These are phyloP conservation scores for Colletotrichum tropicale DNA, from an alignment of 2,329 filamentous ascomycete genomes.

Conservation along the genomic window DNA sequence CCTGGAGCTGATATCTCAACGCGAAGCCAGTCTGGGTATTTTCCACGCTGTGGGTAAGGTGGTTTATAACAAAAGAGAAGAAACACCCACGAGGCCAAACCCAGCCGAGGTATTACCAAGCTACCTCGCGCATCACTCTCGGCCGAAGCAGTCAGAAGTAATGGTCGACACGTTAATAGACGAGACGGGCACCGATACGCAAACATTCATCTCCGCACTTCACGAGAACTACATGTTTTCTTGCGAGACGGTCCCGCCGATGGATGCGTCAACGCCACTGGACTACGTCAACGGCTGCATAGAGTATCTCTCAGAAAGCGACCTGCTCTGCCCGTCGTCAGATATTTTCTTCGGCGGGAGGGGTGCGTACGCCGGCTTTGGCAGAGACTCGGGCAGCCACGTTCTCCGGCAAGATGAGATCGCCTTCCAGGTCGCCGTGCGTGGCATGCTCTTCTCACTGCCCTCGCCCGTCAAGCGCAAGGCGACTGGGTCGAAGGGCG, in stretches of 20 bases:
- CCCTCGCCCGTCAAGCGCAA: slow-evolving; percentile 84
- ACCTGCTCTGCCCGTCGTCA: slow-evolving; percentile 79
- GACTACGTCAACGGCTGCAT: slow-evolving; percentile 87
- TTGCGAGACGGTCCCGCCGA: slow-evolving; percentile 63
- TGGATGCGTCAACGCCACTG: slow-evolving; percentile 65
- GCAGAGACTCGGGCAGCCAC: slow-evolving; percentile 68
- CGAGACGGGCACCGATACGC: slow-evolving; percentile 89
- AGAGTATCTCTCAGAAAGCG: slow-evolving; percentile 84
- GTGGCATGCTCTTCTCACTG: slow-evolving; percentile 83
- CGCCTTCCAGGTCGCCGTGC: slow-evolving; percentile 87
- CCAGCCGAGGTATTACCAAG: slow-evolving; percentile 60
- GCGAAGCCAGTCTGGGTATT: slow-evolving; percentile 89
- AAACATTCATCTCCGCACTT: slow-evolving; percentile 86
- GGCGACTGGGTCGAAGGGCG: slow-evolving; percentile 48
- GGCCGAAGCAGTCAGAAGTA: slow-evolving; percentile 69
- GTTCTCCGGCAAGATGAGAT: slow-evolving; percentile 91
- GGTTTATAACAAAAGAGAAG: slow-evolving; percentile 90
- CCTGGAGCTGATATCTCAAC: slow-evolving; percentile 79
- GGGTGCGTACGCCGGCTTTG: slow-evolving; percentile 54
- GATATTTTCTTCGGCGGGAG: slow-evolving; percentile 69
- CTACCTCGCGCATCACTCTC: slow-evolving; percentile 61
- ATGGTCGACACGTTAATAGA: slow-evolving; percentile 80
- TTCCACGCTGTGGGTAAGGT: slow-evolving; percentile 97
- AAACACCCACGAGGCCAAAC: slow-evolving; percentile 45
- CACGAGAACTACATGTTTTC: slow-evolving; percentile 95